Evolutionary conservation across 306 rosid species (phyloP), one percentile per base, ranked within the genome.

Genomic region (Cucurbita ficifolia): DNA sequence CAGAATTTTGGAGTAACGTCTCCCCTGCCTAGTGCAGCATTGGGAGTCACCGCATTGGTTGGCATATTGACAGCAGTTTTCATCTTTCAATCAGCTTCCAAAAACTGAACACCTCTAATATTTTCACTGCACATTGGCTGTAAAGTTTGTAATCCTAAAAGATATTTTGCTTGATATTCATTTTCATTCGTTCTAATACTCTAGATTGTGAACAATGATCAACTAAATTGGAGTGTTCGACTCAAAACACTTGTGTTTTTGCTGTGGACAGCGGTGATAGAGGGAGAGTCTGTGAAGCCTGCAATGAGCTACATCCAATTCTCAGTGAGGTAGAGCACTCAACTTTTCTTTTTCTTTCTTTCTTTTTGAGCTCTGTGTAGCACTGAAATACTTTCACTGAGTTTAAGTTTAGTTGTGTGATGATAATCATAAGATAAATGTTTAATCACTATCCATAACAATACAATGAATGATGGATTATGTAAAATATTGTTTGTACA

Each of bases 81-180:
- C 70, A 94, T 91, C 82, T 94, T 89, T 83, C 99, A 94, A 78
- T 94, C 99, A 58, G 97, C 97, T 73, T 86, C 98, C 52, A 79
- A 89, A 78, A 83, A 77, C 72, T 94, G 84, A 84, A 35, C 48
- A 29, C 12, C 10, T 75, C 65, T 48, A 40, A 40, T 16, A 33
- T 29, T 70, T 2, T 7, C 16, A 16, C 14, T 29, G 24, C 8
- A 16, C 43, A 19, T 67, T 45, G 12, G 56, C 58, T 70, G 74
- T 70, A 70, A 48, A 70, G 74, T 70, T 70, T 70, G 74, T 49
- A 70, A 70, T 33, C 63, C 79, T 73, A 6, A 71, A 67, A 65
- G 48, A 72, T 65, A 48, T 75, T 65, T 50, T 39, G 68, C 49
- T 70, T 61, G 64, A 70, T 78, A 50, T 73, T 54, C 70, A 70